Evolutionary conservation across 2,329 filamentous ascomycete species (phyloP), one percentile per base, ranked within the genome.

Genomic region (Claviceps humidiphila): DNA sequence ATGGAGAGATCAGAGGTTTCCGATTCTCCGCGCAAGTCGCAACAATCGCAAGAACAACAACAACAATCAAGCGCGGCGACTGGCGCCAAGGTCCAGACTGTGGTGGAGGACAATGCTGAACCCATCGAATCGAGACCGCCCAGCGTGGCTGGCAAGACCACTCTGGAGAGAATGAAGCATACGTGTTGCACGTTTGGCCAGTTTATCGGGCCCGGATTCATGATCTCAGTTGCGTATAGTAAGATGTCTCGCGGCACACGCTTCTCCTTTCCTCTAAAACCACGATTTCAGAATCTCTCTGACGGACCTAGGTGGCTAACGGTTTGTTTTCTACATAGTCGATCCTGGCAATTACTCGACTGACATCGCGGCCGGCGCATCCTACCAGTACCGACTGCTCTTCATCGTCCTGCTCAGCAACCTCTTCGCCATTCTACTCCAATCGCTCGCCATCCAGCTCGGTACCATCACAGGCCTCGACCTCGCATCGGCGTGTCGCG

Each of bases 361-460:
- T 20, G 83, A 83, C 63, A 78, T 86, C 47, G 77, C 81, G 7
- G 83, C 83, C 46, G 84, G 84, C 51, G 80, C 84, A 4, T 73
- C 75, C 1, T 85, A 82, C 63, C 75, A 74, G 52, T 87, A 81
- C 68, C 74, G 71, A 42, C 72, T 87, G 38, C 74, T 87, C 2
- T 87, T 86, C 68, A 72, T 87, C 58, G 76, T 87, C 44, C 70
- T 87, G 9, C 70, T 85, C 59, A 80, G 80, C 64, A 87, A 87
- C 62, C 59, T 86, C 49, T 83, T 87, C 60, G 84, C 84, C 58
- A 85, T 87, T 51, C 78, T 85, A 57, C 71, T 87, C 20, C 84
- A 87, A 64, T 79, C 75, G 20, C 73, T 87, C 2, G 78, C 78
- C 59, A 80, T 85, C 65, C 85, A 85, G 63, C 73, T 87, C 5